Evolutionary conservation across 106 monocot genomes (phyloP), one percentile per base, ranked within the genome.

Genomic region (Phalaenopsis equestris): DNA sequence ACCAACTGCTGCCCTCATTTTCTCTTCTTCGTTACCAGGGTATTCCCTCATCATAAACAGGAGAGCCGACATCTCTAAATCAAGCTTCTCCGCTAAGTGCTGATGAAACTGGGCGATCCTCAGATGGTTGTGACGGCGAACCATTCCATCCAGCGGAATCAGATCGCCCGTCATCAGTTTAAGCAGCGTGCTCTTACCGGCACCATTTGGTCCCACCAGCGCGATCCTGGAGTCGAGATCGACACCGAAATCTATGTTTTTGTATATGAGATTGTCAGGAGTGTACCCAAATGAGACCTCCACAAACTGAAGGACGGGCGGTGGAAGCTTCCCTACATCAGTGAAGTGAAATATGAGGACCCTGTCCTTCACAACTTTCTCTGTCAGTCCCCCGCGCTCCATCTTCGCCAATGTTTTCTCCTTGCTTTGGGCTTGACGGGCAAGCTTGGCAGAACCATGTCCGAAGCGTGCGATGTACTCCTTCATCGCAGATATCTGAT

Each of bases 341-440:
- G 86, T 88, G 75, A 99, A 99, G 72, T 93, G 91, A 46, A 99
- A 99, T 1, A 91, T 87, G 3, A 99, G 72, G 65, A 99, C 86
- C 49, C 83, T 88, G 83, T 99, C 99, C 24, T 55, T 89, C 10
- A 79, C 86, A 9, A 99, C 93, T 72, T 86, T 99, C 67, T 99
- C 99, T 2, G 99, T 95, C 30, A 99, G 91, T 0, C 99, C 99
- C 17, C 95, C 94, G 11, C 99, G 86, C 86, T 99, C 99, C 99
- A 99, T 99, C 86, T 99, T 99, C 24, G 99, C 99, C 42, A 99
- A 79, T 8, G 99, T 99, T 84, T 99, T 99, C 87, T 99, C 99
- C 79, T 99, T 99, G 65, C 95, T 95, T 73, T 99, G 99, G 7
- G 99, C 99, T 75, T 99, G 99, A 19, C 99, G 92, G 2, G 99